Base-by-base conservation (phyloP, 345 rosid species). In the Odontarrhena argentea region DNA sequence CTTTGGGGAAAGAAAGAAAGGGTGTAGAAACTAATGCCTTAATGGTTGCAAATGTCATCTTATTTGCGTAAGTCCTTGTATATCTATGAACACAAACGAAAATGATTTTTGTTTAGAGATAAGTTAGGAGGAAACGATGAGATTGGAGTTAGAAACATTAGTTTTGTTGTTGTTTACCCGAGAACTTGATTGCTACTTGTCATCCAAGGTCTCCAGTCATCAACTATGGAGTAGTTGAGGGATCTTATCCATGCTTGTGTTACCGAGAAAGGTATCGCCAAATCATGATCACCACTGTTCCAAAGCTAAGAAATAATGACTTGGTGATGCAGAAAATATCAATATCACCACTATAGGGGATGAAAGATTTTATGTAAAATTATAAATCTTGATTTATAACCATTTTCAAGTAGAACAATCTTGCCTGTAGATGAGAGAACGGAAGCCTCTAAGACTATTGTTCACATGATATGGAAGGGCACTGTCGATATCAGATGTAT, bases 31-130 rank as follows among this genome's bases (percentile, higher is more conserved):
- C 25, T 3, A 60, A 63, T 66, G 61, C 95, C 86, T 87, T 91
- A 2, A 86, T 73, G 14, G 91, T 91, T n/a, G 91, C 92, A 60
- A 79, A 91, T 57, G 92, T 81, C 97, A 87, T 83, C 24, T 51
- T 65, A 52, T 85, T 91, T 0, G 86, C 60, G 46, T 86, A 86
- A 15, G 78, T 78, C 71, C 95, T 85, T 1, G 85, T 81, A 51
- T 51, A 73, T 15, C 71, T 73, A 36, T 12, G 13, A 73, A 49
- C 44, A 54, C 1, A 5, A 7, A 46, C 7, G 22, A 32, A 15
- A 46, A 4, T 3, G 11, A 22, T 45, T 40, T 22, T 28, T 32
- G 15, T 15, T 45, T 35, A 40, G 12, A 15, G 49, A 41, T 34
- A 9, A 22, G 5, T 48, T 8, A 4, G 3, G 8, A 34, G 34